Percentiles rank a stretch among this genome's conserved stretches.
Conservation (phyloP, 805 yeast genomes). For the Kodamaea sagamina region DNA sequence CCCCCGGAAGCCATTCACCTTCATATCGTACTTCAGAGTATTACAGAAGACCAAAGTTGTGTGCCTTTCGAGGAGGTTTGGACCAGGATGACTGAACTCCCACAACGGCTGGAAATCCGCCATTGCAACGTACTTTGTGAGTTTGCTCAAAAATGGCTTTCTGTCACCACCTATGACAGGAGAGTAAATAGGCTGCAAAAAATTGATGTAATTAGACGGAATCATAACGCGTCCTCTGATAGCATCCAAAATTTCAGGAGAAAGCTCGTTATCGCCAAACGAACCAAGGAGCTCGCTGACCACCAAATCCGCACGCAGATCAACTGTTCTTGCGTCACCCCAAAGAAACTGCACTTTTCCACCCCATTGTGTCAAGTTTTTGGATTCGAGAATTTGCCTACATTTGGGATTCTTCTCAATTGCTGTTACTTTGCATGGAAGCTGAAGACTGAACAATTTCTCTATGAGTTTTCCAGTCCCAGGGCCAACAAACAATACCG, state of each 20-base stretch:
- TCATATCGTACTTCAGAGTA: neutral
- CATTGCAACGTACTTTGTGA: slow-evolving; percentile 18
- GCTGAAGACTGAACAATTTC: slow-evolving; percentile 22
- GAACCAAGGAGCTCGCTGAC: slow-evolving; percentile 86
- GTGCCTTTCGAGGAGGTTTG: neutral
- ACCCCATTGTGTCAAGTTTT: slow-evolving; percentile 57
- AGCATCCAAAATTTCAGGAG: slow-evolving; percentile 67
- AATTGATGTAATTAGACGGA: slow-evolving; percentile 54
- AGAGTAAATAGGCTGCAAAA: slow-evolving; percentile 65
- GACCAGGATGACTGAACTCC: slow-evolving; percentile 58
- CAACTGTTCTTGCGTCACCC: slow-evolving; percentile 55
- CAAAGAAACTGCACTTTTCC: slow-evolving; percentile 50
- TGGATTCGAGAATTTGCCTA: slow-evolving; percentile 46
- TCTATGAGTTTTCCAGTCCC: slow-evolving; percentile 85
- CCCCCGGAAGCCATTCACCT: slow-evolving; percentile 75
- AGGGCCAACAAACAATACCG: slow-evolving; percentile 74
- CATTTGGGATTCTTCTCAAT: slow-evolving; percentile 76
- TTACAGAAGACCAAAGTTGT: neutral
- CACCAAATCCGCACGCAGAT: slow-evolving; percentile 49
- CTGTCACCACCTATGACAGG: slow-evolving; percentile 39
- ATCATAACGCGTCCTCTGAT: slow-evolving; percentile 45
- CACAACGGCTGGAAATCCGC: slow-evolving; percentile 55
- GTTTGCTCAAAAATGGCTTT: slow-evolving; percentile 27
- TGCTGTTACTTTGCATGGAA: slow-evolving; percentile 39
- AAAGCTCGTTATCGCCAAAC: slow-evolving; percentile 87